Evolutionary conservation across 371 early-diverging fungal genomes (phyloP).

Genomic region (Cokeromyces recurvatus): DNA sequence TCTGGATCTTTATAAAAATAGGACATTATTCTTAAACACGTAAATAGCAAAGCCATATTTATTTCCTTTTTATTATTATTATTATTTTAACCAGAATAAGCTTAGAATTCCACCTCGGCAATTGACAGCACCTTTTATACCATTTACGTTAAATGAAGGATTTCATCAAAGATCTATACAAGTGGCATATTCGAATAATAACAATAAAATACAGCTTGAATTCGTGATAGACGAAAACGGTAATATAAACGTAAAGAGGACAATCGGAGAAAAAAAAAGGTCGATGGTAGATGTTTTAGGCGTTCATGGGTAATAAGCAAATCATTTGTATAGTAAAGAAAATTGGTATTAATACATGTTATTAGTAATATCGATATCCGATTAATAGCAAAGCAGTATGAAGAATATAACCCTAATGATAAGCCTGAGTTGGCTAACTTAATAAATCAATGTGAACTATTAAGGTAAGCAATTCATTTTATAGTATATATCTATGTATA

Average conservation of each 20-base stretch:
- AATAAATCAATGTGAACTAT: constrained; percentile 16
- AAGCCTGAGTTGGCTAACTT: constrained; percentile 1
- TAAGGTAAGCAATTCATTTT: constrained; percentile 11
- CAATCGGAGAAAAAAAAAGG: constrained; percentile 24
- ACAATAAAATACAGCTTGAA: too few relatives aligned
- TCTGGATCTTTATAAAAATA: constrained; percentile 8
- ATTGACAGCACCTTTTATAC: constrained; percentile 19
- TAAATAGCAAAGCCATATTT: constrained; percentile 8
- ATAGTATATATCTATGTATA: neutral
- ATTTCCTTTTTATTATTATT: neutral
- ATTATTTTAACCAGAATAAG: neutral
- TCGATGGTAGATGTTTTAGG: constrained; percentile 22
- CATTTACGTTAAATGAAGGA: constrained; percentile 11
- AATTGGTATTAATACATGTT: neutral
- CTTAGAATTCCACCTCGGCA: constrained; percentile 26
- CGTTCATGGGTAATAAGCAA: constrained; percentile 18
- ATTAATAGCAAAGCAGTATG: constrained; percentile 20
- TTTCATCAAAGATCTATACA: constrained; percentile 24
- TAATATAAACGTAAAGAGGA: constrained; percentile 9
- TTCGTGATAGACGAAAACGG: constrained; percentile 26
- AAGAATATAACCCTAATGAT: constrained; percentile 3
- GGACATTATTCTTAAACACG: constrained; percentile 23
- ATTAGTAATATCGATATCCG: constrained; percentile 31
- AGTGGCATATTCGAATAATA: constrained; percentile 27
- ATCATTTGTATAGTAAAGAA: neutral